phyloP scores from a whole-genome alignment of 225 moss, liverwort and hornwort species.

The Marchantia paleacea region DNA sequence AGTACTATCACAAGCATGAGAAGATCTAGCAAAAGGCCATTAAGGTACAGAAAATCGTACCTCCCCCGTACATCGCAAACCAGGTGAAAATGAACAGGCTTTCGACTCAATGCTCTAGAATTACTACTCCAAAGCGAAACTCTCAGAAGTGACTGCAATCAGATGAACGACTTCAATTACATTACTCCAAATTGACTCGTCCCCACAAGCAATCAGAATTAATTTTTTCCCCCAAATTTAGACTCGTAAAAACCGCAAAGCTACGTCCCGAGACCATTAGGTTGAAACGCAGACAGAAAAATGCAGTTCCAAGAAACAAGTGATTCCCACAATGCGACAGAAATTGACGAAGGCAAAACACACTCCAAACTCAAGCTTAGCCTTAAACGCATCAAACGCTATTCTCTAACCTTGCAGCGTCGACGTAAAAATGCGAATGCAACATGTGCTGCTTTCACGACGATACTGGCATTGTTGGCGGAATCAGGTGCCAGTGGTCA shows the following conservation, averaged over 20 bases:
- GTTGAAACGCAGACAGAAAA: neutral
- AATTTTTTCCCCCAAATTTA: neutral
- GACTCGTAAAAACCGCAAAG: neutral
- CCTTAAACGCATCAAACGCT: too few relatives aligned
- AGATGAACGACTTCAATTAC: neutral
- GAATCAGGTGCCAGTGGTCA: too few relatives aligned
- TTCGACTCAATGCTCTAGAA: neutral
- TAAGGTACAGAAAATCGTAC: neutral
- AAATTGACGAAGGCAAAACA: too few relatives aligned
- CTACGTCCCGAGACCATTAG: neutral
- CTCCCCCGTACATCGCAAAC: slow-evolving; percentile 17
- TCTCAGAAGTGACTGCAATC: neutral
- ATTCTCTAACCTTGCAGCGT: too few relatives aligned
- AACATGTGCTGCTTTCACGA: too few relatives aligned
- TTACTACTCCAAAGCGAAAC: neutral
- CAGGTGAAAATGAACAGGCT: neutral
- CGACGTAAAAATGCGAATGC: too few relatives aligned
- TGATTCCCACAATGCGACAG: too few relatives aligned
- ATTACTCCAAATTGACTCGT: neutral
- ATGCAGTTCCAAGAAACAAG: too few relatives aligned
- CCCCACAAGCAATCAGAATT: neutral
- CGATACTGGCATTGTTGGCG: too few relatives aligned
- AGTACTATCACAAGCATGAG: neutral
- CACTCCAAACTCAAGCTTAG: too few relatives aligned
- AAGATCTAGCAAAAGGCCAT: neutral